Conservation (phyloP, 805 yeast genomes). For the Spencermartinsiella europaea region DNA sequence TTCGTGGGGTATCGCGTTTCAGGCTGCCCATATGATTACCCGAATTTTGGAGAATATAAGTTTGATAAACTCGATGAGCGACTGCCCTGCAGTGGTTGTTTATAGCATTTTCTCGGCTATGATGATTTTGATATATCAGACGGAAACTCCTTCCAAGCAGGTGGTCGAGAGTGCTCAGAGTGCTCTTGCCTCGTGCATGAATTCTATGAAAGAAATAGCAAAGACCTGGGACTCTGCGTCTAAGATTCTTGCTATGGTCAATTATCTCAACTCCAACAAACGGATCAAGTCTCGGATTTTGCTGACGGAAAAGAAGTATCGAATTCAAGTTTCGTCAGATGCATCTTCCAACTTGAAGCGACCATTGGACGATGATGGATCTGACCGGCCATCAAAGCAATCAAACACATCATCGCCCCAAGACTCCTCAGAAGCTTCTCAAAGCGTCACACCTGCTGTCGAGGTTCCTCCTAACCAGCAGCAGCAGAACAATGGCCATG, state of each 20-base stretch:
- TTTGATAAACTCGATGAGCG: constrained; percentile 44
- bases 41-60: constrained; percentile 53
- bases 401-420: constrained; percentile 1
- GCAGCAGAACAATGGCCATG: neutral
- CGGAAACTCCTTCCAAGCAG: constrained; percentile 36
- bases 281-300: constrained; percentile 20
- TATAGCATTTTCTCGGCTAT: constrained; percentile 60
- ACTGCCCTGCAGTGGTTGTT: constrained; percentile 55
- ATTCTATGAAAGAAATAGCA: constrained; percentile 38
- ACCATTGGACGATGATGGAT: neutral
- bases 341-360: neutral
- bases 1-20: constrained; percentile 78
- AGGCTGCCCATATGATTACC: constrained; percentile 72
- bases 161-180: constrained; percentile 36
- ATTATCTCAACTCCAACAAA: constrained; percentile 32
- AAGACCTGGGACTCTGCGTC: constrained; percentile 50
- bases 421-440: neutral
- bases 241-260: constrained; percentile 48
- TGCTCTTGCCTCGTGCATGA: constrained; percentile 32
- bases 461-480: neutral
- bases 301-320: constrained; percentile 9
- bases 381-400: neutral
- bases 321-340: constrained; percentile 22
- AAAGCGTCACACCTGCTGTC: neutral
- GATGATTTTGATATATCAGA: constrained; percentile 67